phyloP scores from a whole-genome alignment of 176 grass and related monocot genomes.

The Lolium perenne region DNA sequence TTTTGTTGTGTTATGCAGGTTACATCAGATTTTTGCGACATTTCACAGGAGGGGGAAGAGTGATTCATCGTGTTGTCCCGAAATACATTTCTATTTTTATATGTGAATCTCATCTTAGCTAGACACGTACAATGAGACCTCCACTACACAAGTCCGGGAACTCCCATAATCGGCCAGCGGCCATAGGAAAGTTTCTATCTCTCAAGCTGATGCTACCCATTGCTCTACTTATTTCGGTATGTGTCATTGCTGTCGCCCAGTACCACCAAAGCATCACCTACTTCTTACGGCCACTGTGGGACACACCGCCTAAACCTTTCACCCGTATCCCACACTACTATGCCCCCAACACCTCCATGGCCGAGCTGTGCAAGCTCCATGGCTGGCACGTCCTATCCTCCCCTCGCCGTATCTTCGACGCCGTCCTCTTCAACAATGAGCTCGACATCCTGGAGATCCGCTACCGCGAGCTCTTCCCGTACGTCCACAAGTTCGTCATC shows the following conservation, averaged over 20 bases:
- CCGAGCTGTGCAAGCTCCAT: conserved; percentile 73
- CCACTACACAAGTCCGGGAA: conserved; percentile 40
- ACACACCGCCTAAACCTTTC: conserved; percentile 76
- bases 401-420: conserved; percentile 77
- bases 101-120: background rate
- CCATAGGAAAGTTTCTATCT: conserved; percentile 32
- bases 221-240: conserved; percentile 44
- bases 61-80: conserved; percentile 12
- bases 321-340: conserved; percentile 78
- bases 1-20: conserved; percentile 20
- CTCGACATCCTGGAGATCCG: conserved; percentile 90
- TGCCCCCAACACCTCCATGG: conserved; percentile 66
- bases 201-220: conserved; percentile 42
- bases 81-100: background rate
- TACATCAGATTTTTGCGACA: background rate
- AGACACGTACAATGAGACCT: background rate
- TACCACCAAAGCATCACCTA: conserved; percentile 68
- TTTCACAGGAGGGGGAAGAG: background rate
- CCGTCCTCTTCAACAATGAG: conserved; percentile 90
- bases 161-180: background rate
- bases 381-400: conserved; percentile 63
- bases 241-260: conserved; percentile 34
- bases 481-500: conserved; percentile 78
- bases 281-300: conserved; percentile 85
- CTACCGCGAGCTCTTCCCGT: conserved; percentile 66